Base-by-base conservation (phyloP, 768 basidiomycete genomes). In the Mrakia hoshinonis region DNA sequence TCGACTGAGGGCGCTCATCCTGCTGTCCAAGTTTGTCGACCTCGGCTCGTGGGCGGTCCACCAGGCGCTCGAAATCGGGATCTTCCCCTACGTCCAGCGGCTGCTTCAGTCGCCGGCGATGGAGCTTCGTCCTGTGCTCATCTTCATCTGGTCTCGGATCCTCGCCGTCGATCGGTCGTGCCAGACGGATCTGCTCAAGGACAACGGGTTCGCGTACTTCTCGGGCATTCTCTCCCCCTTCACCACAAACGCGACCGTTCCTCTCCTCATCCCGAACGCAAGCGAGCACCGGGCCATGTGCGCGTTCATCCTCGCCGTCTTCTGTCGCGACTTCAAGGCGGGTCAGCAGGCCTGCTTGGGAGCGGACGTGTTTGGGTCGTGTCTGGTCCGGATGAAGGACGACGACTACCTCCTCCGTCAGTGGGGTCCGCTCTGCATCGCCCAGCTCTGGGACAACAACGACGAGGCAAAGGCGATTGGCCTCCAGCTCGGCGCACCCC, bases 41-140 rank as follows among this genome's bases (percentile, higher is more conserved):
- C 85, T 99, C 9, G 96, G 96, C 0, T 94, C 96, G 15, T 98
- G 96, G 95, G 96, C 96, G 0, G 96, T 98, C 61, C 90, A 96
- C 75, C 86, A 97, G 18, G 93, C 95, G 15, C 84, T 99, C 46
- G 89, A 89, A 7, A 97, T 99, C 76, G 96, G 96, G 15, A 97
- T 98, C 77, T 98, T 97, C 82, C 95, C 96, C 4, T 99, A 98
- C 78, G 97, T 98, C 64, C 91, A 92, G 69, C 94, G 96, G 77
- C 85, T 99, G 6, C 85, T 99, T 9, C 93, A 96, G 80, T 93
- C 95, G 0, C 92, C 93, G 0, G 91, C 93, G 1, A 87, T 88
- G 74, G 95, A 98, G 76, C 85, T 98, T n/a, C 89, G 92, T 34
- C 96, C 96, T 0, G 95, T 98, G 11, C 83, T 99, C 26, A 97